Evolutionary conservation across 495 filamentous ascomycete genomes (phyloP).

Genomic region (Usnea hakonensis): DNA sequence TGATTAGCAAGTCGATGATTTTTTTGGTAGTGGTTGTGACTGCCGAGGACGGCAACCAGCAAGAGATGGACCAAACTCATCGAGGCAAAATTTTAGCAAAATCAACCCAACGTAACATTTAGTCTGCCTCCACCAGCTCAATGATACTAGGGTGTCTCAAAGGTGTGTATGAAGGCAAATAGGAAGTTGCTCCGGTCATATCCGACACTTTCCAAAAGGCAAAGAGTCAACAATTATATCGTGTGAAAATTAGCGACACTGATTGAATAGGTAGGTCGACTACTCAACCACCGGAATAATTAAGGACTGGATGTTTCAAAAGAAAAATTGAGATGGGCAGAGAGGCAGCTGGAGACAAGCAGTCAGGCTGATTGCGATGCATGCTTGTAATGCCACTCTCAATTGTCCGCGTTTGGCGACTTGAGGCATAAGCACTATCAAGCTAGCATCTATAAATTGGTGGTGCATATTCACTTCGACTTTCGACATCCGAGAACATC

Average conservation of each 20-base stretch:
- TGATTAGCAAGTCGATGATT: slow-evolving; percentile 7
- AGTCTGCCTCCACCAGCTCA: slow-evolving; percentile 8
- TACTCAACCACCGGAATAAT: no score
- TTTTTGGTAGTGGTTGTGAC: slow-evolving; percentile 11
- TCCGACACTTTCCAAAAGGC: not conserved
- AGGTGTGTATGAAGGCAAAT: slow-evolving; percentile 4
- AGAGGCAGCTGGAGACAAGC: not conserved
- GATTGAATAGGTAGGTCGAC: not conserved
- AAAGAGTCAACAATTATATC: not conserved
- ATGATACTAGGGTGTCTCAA: slow-evolving; percentile 8
- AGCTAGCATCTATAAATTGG: not conserved
- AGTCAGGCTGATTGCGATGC: not conserved
- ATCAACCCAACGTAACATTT: slow-evolving; percentile 18
- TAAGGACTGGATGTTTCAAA: not conserved
- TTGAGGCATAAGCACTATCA: not conserved
- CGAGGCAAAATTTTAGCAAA: slow-evolving; percentile 15
- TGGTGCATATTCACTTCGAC: not conserved
- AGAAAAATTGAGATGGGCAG: not conserved
- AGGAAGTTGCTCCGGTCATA: slow-evolving; percentile 8
- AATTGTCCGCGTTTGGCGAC: not conserved
- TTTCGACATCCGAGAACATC: not conserved
- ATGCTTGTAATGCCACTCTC: not conserved
- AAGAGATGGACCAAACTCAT: slow-evolving; percentile 10
- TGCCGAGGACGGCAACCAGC: slow-evolving; percentile 4
- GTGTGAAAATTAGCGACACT: not conserved